Percentiles rank a stretch among this genome's conserved stretches.
Conservation (phyloP, 1,284 basidiomycete species). For the Quambalaria eucalypti region DNA sequence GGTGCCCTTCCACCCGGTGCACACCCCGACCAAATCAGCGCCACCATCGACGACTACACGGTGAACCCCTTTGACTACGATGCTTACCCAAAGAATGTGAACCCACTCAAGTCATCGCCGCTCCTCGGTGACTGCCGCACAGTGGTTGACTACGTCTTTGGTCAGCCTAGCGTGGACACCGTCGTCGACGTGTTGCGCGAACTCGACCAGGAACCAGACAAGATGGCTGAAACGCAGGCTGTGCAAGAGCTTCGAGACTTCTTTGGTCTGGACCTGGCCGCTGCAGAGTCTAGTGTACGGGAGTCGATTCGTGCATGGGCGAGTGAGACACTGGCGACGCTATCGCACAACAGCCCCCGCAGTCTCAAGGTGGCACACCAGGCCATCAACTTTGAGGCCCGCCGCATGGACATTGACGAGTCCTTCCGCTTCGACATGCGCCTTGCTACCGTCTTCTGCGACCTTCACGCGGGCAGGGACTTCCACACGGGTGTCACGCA, state of each 20-base stretch:
- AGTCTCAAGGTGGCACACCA: slow-evolving; percentile 36
- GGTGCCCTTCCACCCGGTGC: slow-evolving; percentile 19
- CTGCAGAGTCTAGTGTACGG: slow-evolving; percentile 10
- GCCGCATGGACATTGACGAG: slow-evolving; percentile 26
- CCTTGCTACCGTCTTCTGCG: slow-evolving; percentile 42
- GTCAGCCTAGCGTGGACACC: slow-evolving; percentile 29
- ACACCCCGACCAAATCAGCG: slow-evolving; percentile 19
- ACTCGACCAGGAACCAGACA: slow-evolving; percentile 12
- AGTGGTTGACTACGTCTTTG: slow-evolving; percentile 40
- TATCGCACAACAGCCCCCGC: slow-evolving; percentile 37
- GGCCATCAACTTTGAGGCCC: slow-evolving; percentile 23
- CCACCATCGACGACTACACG: slow-evolving; percentile 28
- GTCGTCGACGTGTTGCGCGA: slow-evolving; percentile 30
- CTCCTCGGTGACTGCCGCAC: slow-evolving; percentile 35
- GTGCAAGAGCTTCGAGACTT: slow-evolving; percentile 21
- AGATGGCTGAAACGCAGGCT: slow-evolving; percentile 12
- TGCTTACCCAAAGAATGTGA: slow-evolving; percentile 9
- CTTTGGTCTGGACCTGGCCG: slow-evolving; percentile 11
- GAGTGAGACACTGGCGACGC: slow-evolving; percentile 21
- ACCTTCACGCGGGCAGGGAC: slow-evolving; percentile 45
- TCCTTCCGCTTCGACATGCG: slow-evolving; percentile 41
- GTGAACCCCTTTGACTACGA: slow-evolving; percentile 23
- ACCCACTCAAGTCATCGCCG: slow-evolving; percentile 4
- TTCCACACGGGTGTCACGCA: slow-evolving; percentile 41
- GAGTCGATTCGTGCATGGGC: slow-evolving; percentile 19